Evolutionary conservation across 2,329 filamentous ascomycete genomes (phyloP).

Genomic region (Microsporum audouinii): DNA sequence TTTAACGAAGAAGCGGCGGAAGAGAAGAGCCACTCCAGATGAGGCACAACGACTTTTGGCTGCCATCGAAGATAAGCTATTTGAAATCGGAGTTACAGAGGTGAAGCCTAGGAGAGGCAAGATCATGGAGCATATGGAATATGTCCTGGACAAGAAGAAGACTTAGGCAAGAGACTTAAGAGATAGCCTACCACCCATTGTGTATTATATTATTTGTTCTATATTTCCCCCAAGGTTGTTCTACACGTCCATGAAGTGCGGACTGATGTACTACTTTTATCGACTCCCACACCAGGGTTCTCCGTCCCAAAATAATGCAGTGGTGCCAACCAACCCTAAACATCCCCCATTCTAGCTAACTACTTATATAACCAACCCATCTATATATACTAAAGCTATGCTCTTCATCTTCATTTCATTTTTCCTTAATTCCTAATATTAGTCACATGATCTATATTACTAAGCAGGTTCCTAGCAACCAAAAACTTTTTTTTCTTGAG

Average conservation of each 20-base stretch:
- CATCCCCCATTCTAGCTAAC: too few species aligned
- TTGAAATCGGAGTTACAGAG: slow-evolving; percentile 33
- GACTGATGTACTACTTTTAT: too few species aligned
- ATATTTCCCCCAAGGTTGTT: not conserved
- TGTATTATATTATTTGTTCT: not conserved
- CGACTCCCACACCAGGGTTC: too few species aligned
- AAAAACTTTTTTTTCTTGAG: slow-evolving; percentile 21
- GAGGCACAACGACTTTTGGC: slow-evolving; percentile 51
- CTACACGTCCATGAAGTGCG: not conserved
- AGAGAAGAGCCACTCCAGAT: slow-evolving; percentile 47
- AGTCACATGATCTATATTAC: slow-evolving; percentile 14
- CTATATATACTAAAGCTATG: too few species aligned
- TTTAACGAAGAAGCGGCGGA: slow-evolving; percentile 55
- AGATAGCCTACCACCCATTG: not conserved
- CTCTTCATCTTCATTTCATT: too few species aligned
- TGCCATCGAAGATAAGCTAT: slow-evolving; percentile 37
- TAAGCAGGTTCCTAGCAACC: slow-evolving; percentile 20
- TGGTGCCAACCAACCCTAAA: too few species aligned
- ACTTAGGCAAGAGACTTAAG: not conserved
- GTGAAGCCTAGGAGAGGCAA: slow-evolving; percentile 33
- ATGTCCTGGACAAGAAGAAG: slow-evolving; percentile 27
- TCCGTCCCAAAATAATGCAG: too few species aligned
- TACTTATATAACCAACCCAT: too few species aligned
- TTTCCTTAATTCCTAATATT: too few species aligned
- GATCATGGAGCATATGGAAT: slow-evolving; percentile 27